These are phyloP conservation scores for Globisporangium takayamanum DNA, from an alignment of 352 stramenopile genomes.

Conservation along the genomic window DNA sequence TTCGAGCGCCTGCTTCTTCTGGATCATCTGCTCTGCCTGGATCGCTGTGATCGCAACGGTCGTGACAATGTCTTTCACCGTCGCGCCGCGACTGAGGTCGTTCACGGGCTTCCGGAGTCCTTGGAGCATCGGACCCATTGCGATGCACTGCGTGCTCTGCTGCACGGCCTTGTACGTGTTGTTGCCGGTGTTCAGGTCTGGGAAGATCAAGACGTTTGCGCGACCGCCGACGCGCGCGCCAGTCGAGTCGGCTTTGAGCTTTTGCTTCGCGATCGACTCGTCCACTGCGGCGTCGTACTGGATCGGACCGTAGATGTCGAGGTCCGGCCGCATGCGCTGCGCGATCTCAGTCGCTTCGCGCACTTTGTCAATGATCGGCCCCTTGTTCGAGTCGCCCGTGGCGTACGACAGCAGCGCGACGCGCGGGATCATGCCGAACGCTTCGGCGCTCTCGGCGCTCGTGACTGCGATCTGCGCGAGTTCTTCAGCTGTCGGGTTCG, in stretches of 20 bases:
- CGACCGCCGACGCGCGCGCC: conserved; percentile 63
- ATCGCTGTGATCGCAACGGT: conserved; percentile 87
- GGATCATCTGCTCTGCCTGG: conserved; percentile 66
- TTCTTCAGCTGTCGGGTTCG: conserved; percentile 61
- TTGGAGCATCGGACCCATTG: conserved; percentile 86
- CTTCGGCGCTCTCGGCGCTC: conserved; percentile 64
- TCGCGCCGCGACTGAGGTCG: conserved; percentile 81
- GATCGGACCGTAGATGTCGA: conserved; percentile 83
- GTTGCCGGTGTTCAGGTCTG: conserved; percentile 85
- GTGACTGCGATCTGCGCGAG: conserved; percentile 77
- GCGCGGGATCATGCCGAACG: conserved; percentile 76
- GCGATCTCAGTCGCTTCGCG: conserved; percentile 67
- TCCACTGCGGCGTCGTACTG: conserved; percentile 84
- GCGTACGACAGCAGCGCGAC: conserved; percentile 83
- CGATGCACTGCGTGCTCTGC: conserved; percentile 67
- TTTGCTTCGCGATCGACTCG: conserved; percentile 70
- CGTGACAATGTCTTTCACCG: conserved; percentile 88
- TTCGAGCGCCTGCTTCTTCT: conserved; percentile 14
- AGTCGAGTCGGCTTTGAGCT: conserved; percentile 61
- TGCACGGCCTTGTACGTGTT: conserved; percentile 89
- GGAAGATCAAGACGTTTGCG: conserved; percentile 85
- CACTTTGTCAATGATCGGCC: conserved; percentile 84
- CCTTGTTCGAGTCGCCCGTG: conserved; percentile 73
- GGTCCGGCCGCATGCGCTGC: conserved; percentile 52
- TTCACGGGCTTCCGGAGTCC: conserved; percentile 86